Base-by-base conservation (phyloP, 805 yeast species). In the Scheffersomyces lignosus region DNA sequence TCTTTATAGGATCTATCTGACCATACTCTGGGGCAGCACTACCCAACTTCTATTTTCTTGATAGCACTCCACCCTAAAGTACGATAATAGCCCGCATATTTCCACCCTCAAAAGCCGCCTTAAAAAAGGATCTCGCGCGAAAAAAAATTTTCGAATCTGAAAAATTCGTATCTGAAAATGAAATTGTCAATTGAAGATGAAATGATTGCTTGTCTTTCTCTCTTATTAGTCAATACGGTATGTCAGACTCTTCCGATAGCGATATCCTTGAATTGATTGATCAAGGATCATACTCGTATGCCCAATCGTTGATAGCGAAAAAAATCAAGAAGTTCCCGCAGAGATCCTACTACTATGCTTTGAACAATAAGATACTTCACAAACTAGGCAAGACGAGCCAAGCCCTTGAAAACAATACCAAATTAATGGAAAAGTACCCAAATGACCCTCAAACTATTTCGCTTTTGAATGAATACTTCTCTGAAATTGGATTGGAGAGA, bases 301-400 rank as follows among this genome's bases (percentile, higher is more conserved):
- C 91, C 2, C 62, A 69, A 46, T 62, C 66, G 14, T 64, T 75
- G 31, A 56, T 81, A 10, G 58, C 67, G 33, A 62, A 71, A 36
- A 75, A 79, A 48, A 57, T 78, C 37, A 64, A 67, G 31, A 75
- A 76, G 51, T 65, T 64, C 33, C 93, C 95, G 2, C 70, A 75
- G 18, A 67, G 76, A 20, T 68, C 78, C 4, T 78, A 75, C 45
- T 77, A 75, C 62, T 57, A 62, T 36, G 83, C 78, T 1, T 54
- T 78, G 31, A 58, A 63, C 32, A 56, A 66, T 24, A 62, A 63
- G 33, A 49, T 66, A 7, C 49, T 61, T 13, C 62, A 60, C 18
- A 49, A 58, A 25, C 51, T 51, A 14, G 73, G 73, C 12, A 48
- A 65, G 18, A 38, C 45, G 6, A 42, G 48, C 2, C 62, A 58